Evolutionary conservation across 768 basidiomycete species (phyloP), one percentile per base, ranked within the genome.

Genomic region (Serpula lacrymans): DNA sequence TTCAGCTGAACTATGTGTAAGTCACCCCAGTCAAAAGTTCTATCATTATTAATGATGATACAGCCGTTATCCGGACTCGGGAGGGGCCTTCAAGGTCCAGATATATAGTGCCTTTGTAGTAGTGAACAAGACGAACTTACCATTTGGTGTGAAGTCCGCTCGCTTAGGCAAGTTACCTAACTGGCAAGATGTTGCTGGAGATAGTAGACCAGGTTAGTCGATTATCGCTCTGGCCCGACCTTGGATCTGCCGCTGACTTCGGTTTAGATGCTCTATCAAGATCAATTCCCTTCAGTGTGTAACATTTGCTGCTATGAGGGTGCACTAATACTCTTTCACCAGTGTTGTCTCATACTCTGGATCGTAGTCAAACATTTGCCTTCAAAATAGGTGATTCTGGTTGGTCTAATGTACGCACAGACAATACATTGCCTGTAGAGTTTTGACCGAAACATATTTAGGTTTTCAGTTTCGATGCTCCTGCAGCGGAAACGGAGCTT

Each of bases 21-120:
- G 89, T 67, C 12, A n/a, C 18, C 34, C 21, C 6, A 35, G 9
- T 6, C 14, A 13, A 16, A 26, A n/a, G 7, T 31, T 9, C n/a
- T n/a, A n/a, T n/a, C n/a, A n/a, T n/a, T 28, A 28, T 45, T 3
- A 45, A 7, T n/a, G 8, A 25, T 14, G 26, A 21, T 26, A 22
- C 36, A 82, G 86, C 16, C 82, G 82, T 38, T 87, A 88, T 62
- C 80, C 89, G 6, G 80, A 96, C 37, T 86, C 94, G 5, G 96
- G 94, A 2, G 93, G 94, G 17, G 92, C 94, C 1, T 94, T 96
- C 74, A 92, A 87, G 62, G 89, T 96, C 0, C 95, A 98, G 60
- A 80, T 99, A 32, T 98, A 89, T 57, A 80, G 80, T 47, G 93
- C 94, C 3, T 98, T 85, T 55, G 67, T 98, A 37, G 65, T 98